Evolutionary conservation across 2,329 filamentous ascomycete species (phyloP).

Genomic region (Verticillium albo-atrum): DNA sequence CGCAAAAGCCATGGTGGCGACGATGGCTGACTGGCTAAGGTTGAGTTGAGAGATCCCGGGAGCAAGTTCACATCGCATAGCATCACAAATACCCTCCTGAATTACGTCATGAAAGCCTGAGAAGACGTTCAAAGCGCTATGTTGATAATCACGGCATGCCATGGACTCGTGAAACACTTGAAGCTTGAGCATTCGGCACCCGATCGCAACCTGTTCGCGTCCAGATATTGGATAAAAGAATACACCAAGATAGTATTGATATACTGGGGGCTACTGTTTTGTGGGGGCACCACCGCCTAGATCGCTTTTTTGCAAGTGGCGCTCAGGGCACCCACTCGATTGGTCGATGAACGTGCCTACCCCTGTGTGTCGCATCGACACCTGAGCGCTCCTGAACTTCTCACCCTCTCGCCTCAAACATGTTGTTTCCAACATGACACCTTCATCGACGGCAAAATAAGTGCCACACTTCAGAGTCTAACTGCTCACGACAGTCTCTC

Average conservation of each 20-base stretch:
- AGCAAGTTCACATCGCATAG: neutral
- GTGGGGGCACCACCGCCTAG: too few relatives aligned
- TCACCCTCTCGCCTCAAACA: neutral
- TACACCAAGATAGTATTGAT: too few relatives aligned
- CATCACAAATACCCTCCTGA: neutral
- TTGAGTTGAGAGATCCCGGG: neutral
- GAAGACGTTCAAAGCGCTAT: neutral
- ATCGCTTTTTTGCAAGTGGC: neutral
- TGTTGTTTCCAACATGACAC: neutral
- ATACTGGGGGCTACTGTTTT: too few relatives aligned
- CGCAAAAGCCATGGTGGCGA: slow-evolving; percentile 8
- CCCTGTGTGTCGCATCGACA: neutral
- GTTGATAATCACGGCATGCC: too few relatives aligned
- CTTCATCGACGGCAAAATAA: neutral
- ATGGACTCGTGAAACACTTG: too few relatives aligned
- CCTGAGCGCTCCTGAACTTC: neutral
- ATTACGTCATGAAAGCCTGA: neutral
- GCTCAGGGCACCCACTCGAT: neutral
- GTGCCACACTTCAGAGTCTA: neutral
- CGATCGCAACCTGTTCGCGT: too few relatives aligned
- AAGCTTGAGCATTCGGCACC: too few relatives aligned
- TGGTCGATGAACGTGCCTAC: neutral
- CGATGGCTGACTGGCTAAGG: slow-evolving; percentile 6
- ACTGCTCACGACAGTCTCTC: too few relatives aligned
- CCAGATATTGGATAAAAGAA: too few relatives aligned